These are phyloP conservation scores for Pezicula rhizophila DNA, from an alignment of 2,329 filamentous ascomycete species.

Conservation along the genomic window DNA sequence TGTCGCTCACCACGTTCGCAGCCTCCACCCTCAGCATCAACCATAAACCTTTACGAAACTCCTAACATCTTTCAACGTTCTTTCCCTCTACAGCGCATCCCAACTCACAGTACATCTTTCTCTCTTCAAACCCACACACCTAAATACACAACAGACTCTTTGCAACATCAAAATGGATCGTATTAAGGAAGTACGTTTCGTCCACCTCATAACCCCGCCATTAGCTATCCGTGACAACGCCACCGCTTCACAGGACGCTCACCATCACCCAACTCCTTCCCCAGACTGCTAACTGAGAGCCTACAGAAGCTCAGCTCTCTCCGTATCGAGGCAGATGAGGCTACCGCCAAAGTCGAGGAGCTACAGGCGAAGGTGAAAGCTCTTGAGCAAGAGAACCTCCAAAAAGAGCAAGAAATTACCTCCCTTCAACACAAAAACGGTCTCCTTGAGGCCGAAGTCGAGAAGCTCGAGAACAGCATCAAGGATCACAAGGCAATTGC, in stretches of 20 bases:
- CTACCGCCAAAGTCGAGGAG: conserved; percentile 76
- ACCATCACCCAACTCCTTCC: conserved; percentile 6
- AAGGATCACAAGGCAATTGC: conserved; percentile 84
- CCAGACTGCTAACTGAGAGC: conserved; percentile 2
- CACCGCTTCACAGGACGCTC: not conserved
- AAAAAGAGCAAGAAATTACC: conserved; percentile 97
- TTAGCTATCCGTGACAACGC: conserved; percentile 12
- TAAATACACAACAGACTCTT: conserved; percentile 8
- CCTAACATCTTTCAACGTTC: not conserved
- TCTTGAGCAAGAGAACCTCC: conserved; percentile 89
- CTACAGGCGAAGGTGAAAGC: conserved; percentile 80
- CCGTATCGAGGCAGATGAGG: conserved; percentile 88
- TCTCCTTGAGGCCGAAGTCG: conserved; percentile 81
- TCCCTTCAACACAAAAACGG: conserved; percentile 94
- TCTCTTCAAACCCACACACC: not conserved
- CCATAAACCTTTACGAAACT: not conserved
- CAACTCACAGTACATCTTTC: not conserved
- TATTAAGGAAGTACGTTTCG: conserved; percentile 74
- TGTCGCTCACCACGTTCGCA: not conserved
- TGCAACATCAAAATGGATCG: conserved; percentile 62
- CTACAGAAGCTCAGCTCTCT: conserved; percentile 90
- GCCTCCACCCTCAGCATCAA: conserved; percentile 1
- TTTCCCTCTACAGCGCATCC: conserved; percentile 3
- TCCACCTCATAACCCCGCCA: conserved; percentile 24
- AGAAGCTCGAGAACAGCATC: conserved; percentile 80